Conservation (phyloP, 768 basidiomycete species). For the Lyophyllum decastes region DNA sequence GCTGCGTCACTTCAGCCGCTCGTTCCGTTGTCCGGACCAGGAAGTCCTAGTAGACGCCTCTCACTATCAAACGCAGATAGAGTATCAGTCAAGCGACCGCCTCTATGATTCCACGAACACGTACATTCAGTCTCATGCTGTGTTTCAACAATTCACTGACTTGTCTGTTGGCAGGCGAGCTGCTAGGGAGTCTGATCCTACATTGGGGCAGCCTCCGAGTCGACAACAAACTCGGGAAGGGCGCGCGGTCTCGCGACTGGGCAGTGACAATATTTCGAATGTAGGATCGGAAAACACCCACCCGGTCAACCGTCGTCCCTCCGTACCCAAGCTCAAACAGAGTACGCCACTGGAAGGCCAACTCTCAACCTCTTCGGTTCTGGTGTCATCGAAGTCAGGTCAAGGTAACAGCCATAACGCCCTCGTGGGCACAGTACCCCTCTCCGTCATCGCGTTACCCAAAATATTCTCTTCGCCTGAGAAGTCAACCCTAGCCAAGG, state of each 20-base stretch:
- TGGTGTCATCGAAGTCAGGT: not conserved
- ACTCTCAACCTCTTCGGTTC: not conserved
- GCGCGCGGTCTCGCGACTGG: no score
- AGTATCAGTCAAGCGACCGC: not conserved
- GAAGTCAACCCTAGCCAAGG: not conserved
- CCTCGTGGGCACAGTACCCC: no score
- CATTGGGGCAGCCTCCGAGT: not conserved
- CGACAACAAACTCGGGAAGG: no score
- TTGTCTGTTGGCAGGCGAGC: not conserved
- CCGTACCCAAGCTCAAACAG: not conserved
- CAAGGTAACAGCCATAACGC: no score
- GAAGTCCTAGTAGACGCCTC: no score
- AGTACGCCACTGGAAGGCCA: not conserved
- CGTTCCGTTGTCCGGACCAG: no score
- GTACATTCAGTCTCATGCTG: not conserved
- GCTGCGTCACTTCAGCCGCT: no score
- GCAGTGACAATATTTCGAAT: no score
- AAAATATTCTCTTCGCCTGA: not conserved
- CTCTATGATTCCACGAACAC: not conserved
- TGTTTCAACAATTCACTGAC: not conserved
- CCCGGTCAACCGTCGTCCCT: no score
- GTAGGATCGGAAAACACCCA: no score
- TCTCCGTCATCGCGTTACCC: not conserved
- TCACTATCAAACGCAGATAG: not conserved
- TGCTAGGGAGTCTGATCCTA: not conserved